phyloP scores from a whole-genome alignment of 2,329 filamentous ascomycete genomes.

The Trichoderma simmonsii region DNA sequence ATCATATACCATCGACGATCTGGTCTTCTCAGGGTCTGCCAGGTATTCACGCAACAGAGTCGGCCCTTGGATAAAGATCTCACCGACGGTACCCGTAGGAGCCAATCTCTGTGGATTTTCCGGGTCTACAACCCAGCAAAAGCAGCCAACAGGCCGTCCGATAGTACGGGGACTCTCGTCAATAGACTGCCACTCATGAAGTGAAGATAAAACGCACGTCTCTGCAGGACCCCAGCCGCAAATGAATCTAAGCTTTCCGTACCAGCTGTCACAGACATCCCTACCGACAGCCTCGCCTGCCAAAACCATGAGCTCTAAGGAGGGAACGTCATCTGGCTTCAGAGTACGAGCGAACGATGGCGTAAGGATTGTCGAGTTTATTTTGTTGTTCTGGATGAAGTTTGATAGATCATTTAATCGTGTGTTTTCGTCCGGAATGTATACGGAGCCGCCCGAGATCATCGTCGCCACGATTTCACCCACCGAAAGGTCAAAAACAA shows the following conservation, averaged over 20 bases:
- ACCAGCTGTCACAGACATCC: conserved; percentile 6
- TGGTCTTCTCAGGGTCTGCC: background rate
- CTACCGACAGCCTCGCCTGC: background rate
- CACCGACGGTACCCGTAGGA: conserved; percentile 1
- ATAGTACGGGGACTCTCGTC: background rate
- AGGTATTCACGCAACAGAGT: conserved; percentile 14
- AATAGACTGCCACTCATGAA: background rate
- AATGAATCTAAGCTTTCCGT: background rate
- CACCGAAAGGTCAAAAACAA: conserved; percentile 16
- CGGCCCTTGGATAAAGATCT: conserved; percentile 7
- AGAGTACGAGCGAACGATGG: conserved; percentile 3
- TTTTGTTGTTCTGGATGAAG: background rate
- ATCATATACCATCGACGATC: background rate
- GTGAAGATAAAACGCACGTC: conserved; percentile 5
- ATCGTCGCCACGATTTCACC: conserved; percentile 7
- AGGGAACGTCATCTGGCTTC: background rate
- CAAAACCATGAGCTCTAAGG: background rate
- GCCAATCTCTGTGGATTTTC: conserved; percentile 1
- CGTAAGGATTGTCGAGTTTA: conserved; percentile 1
- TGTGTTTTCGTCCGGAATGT: conserved; percentile 1
- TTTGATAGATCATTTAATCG: background rate
- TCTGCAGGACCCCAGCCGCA: conserved; percentile 11
- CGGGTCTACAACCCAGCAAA: conserved; percentile 18
- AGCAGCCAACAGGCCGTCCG: conserved; percentile 8
- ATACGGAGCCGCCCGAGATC: background rate